These are phyloP conservation scores for Urochloa ruziziensis DNA, from an alignment of 176 grass and related monocot genomes.

Conservation along the genomic window DNA sequence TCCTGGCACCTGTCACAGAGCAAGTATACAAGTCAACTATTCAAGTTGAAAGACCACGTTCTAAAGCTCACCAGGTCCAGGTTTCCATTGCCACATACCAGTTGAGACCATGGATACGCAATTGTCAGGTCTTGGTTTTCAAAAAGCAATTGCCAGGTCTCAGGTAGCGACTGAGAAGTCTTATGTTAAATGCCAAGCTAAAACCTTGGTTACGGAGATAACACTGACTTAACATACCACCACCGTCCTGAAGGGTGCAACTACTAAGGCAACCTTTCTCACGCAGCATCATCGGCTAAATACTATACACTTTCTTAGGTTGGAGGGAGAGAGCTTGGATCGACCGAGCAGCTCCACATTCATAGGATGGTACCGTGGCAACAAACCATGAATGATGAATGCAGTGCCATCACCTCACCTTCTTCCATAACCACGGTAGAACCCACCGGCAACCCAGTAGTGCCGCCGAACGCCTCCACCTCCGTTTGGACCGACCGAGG, in stretches of 20 bases:
- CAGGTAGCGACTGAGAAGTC: not conserved
- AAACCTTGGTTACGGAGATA: not conserved
- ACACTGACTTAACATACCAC: not conserved
- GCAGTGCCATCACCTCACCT: slow-evolving; percentile 23
- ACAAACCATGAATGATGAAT: not conserved
- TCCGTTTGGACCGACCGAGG: slow-evolving; percentile 27
- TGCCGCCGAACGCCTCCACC: slow-evolving; percentile 28
- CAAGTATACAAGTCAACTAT: not conserved
- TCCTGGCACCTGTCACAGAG: not conserved
- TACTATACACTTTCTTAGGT: not conserved
- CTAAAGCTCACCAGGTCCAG: not conserved
- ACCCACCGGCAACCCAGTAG: slow-evolving; percentile 54
- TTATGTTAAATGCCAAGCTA: slow-evolving; percentile 15
- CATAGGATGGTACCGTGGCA: not conserved
- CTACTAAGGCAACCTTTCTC: not conserved
- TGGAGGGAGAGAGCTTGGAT: too few relatives aligned
- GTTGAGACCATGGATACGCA: not conserved
- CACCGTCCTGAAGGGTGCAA: not conserved
- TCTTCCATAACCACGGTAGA: slow-evolving; percentile 61
- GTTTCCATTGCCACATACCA: not conserved
- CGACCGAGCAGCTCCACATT: not conserved
- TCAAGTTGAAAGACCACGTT: not conserved
- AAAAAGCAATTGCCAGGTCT: too few relatives aligned
- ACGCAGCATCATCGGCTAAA: not conserved
- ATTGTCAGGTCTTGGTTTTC: not conserved